Conservation (phyloP, 2,329 filamentous ascomycete species). For the Cladophialophora exuberans region DNA sequence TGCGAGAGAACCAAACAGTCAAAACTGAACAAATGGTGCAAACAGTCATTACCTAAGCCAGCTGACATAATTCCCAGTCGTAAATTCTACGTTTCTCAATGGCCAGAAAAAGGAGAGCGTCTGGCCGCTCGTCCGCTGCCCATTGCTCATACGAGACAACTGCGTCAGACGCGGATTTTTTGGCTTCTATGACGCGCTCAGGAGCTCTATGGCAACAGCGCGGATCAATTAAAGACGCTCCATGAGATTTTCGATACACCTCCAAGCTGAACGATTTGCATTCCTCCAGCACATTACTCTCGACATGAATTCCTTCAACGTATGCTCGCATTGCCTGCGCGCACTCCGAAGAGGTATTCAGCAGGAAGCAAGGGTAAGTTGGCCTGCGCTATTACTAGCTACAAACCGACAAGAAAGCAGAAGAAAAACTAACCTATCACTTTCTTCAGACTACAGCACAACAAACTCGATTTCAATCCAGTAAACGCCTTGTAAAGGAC, state of each 20-base stretch:
- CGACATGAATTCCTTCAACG: slow-evolving; percentile 23
- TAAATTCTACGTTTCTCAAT: too few species aligned
- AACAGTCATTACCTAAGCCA: too few species aligned
- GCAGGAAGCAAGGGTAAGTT: slow-evolving; percentile 4
- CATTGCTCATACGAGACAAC: too few species aligned
- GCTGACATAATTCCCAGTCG: too few species aligned
- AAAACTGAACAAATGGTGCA: neutral
- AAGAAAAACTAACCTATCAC: slow-evolving; percentile 3
- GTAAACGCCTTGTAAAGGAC: slow-evolving; percentile 7
- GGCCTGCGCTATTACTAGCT: neutral
- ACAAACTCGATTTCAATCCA: neutral
- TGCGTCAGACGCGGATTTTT: too few species aligned
- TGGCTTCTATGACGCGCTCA: slow-evolving; percentile 27
- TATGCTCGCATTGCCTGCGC: slow-evolving; percentile 31
- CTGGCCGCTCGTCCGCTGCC: too few species aligned
- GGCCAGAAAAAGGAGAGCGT: too few species aligned
- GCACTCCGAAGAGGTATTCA: slow-evolving; percentile 24
- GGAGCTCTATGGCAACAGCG: too few species aligned
- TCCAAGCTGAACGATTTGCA: too few species aligned
- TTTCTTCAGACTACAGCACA: neutral
- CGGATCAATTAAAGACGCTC: too few species aligned
- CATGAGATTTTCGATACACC: too few species aligned
- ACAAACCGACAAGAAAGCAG: neutral
- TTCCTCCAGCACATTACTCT: neutral
- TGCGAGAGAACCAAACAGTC: neutral